Evolutionary conservation across 192 early-diverging fungal species (phyloP).

Genomic region (Dissophora globulifera): DNA sequence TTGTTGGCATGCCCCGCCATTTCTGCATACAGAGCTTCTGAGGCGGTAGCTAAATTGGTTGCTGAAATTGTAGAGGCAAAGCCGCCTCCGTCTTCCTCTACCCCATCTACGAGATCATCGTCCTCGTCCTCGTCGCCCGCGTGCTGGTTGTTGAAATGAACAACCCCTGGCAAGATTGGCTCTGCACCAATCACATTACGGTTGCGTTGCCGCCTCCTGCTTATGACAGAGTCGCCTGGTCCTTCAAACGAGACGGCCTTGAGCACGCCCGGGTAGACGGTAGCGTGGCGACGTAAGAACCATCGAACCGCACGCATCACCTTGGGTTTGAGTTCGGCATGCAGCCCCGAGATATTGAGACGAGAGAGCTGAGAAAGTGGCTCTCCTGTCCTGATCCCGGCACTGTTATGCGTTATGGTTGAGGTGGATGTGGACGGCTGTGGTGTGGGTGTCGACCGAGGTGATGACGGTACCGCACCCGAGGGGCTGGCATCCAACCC

Average conservation of each 20-base stretch:
- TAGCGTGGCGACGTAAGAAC: slow-evolving; percentile 18
- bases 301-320: slow-evolving; percentile 12
- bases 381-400: slow-evolving; percentile 10
- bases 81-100: slow-evolving; percentile 1
- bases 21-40: background rate
- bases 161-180: slow-evolving; percentile 8
- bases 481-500: too few relatives aligned
- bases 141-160: slow-evolving; percentile 8
- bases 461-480: too few relatives aligned
- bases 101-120: slow-evolving; percentile 7
- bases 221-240: slow-evolving; percentile 12
- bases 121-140: background rate
- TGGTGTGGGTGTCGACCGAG: background rate
- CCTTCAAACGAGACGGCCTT: slow-evolving; percentile 12
- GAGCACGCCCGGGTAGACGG: slow-evolving; percentile 15
- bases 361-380: slow-evolving; percentile 27
- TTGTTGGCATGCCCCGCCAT: slow-evolving; percentile 7
- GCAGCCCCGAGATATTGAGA: slow-evolving; percentile 15
- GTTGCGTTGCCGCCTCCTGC: slow-evolving; percentile 19
- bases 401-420: slow-evolving; percentile 3
- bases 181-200: slow-evolving; percentile 6
- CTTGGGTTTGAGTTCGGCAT: slow-evolving; percentile 16
- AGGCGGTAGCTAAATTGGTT: background rate
- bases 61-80: too few relatives aligned
- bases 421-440: background rate